A percentile compares a stretch with the other conserved stretches of the same genome.
These are phyloP conservation scores for Boechera retrofracta DNA, from an alignment of 345 rosid genomes.

Conservation along the genomic window DNA sequence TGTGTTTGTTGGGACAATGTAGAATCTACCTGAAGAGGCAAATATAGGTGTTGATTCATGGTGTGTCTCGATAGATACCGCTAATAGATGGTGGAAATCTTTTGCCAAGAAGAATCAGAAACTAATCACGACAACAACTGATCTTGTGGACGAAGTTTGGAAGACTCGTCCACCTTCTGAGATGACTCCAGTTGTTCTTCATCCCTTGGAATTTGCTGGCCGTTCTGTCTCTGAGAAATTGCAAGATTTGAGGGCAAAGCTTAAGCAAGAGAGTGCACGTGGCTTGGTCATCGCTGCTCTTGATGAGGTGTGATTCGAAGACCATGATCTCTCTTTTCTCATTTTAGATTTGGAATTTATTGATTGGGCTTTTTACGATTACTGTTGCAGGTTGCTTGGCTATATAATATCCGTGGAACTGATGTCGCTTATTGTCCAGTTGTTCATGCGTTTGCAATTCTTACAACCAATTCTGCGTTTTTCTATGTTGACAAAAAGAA, in stretches of 20 bases:
- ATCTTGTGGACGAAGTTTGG: conserved; percentile 92
- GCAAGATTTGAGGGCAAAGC: conserved; percentile 66
- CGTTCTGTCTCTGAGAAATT: conserved; percentile 67
- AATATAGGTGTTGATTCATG: conserved; percentile 82
- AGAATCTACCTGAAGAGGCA: conserved; percentile 77
- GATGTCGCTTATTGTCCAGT: conserved; percentile 93
- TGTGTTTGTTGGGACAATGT: conserved; percentile 20
- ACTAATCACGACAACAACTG: conserved; percentile 66
- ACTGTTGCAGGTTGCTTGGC: conserved; percentile 92
- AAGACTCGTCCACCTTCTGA: conserved; percentile 67
- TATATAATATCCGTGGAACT: conserved; percentile 88
- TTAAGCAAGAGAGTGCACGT: conserved; percentile 57
- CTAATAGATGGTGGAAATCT: conserved; percentile 74
- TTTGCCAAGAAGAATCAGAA: conserved; percentile 72
- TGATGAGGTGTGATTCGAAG: conserved; percentile 66
- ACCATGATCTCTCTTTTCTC: neutral
- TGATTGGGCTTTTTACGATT: conserved; percentile 7
- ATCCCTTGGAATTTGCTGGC: conserved; percentile 79
- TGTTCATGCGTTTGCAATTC: conserved; percentile 92
- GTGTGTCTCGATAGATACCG: conserved; percentile 86
- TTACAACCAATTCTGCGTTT: conserved; percentile 69
- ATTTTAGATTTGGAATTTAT: conserved; percentile 4
- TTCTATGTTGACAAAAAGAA: conserved; percentile 82
- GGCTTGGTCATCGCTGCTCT: conserved; percentile 78
- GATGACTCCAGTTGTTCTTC: conserved; percentile 62